phyloP scores from a whole-genome alignment of 2,329 filamentous ascomycete genomes.

The Penicillium brasilianum region DNA sequence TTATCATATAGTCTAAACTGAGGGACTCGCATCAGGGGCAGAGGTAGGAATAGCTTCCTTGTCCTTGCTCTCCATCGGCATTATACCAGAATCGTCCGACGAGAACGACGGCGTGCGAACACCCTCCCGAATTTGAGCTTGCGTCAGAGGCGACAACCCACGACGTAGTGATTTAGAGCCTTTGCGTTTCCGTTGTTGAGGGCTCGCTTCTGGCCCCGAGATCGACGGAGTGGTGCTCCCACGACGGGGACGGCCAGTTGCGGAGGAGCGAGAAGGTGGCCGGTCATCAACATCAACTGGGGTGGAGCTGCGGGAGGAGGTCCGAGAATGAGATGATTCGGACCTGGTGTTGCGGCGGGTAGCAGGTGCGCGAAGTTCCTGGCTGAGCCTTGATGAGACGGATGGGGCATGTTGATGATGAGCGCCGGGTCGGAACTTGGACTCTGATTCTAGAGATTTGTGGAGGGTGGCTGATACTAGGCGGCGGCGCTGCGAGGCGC shows the following conservation, averaged over 20 bases:
- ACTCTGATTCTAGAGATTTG: constrained; percentile 34
- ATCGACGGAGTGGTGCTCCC: constrained; percentile 41
- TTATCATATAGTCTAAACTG: constrained; percentile 17
- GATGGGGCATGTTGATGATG: constrained; percentile 37
- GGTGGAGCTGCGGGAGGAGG: constrained; percentile 50
- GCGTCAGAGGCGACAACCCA: constrained; percentile 44
- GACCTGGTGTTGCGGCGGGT: constrained; percentile 42
- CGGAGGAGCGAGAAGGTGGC: constrained; percentile 40
- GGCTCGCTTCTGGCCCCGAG: constrained; percentile 35
- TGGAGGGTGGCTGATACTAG: constrained; percentile 36
- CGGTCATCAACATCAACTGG: constrained; percentile 45
- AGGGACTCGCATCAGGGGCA: constrained; percentile 21
- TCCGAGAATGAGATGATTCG: constrained; percentile 47
- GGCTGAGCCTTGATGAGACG: constrained; percentile 33
- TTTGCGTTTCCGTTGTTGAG: constrained; percentile 41
- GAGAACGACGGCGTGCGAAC: constrained; percentile 40
- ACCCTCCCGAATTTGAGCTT: constrained; percentile 45
- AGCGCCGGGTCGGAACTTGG: constrained; percentile 34
- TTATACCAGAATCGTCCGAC: constrained; percentile 41
- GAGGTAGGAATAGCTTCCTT: constrained; percentile 30
- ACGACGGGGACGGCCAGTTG: constrained; percentile 40
- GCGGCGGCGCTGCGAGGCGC: constrained; percentile 39
- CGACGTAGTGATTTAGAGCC: constrained; percentile 37
- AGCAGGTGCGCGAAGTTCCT: constrained; percentile 37
- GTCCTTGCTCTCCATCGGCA: constrained; percentile 32